Evolutionary conservation across 2,329 filamentous ascomycete species (phyloP), one percentile per base, ranked within the genome.

Genomic region (Aspergillus vadensis): DNA sequence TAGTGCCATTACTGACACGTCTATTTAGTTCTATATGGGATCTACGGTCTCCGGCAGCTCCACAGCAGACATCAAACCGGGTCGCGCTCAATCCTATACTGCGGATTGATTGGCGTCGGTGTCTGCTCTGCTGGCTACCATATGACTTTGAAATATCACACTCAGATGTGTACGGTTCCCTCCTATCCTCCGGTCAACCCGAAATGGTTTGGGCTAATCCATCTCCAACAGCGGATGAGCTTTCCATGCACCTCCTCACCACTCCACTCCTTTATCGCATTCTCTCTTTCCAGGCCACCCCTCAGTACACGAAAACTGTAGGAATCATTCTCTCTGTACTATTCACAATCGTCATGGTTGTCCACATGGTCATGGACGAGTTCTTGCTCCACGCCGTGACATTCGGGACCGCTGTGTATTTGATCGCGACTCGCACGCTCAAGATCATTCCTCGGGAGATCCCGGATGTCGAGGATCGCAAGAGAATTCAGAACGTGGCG

Each of bases 321-420:
- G 71, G 70, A 1, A 59, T 63, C 8, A 57, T 69, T 9, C 63
- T 72, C 5, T 50, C 59, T 0, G 27, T 59, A 7, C 38, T 68
- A 3, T 71, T 72, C 55, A 67, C 67, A 4, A 58, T 72, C 3
- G 74, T 80, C 3, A 79, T 79, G 74, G 70, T 78, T 5, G 72
- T 75, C 0, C 77, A 80, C 38, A 79, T 79, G 71, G 72, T 74
- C 14, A 75, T 79, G 76, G 76, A 80, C 27, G 77, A 80, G 54
- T 79, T 80, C 25, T 43, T 80, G 0, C 67, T 80, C 0, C 77
- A 80, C 49, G 77, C 77, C 0, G 66, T 69, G 0, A 63, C 70
- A 0, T 80, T 80, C 62, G 77, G 72, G 0, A 4, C 76, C 2
- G 70, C 68, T 0, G 71, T 79, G 0, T 75, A 70, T 27, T 43